Conservation (phyloP, 2,329 filamentous ascomycete genomes). For the Aureobasidium pullulans region DNA sequence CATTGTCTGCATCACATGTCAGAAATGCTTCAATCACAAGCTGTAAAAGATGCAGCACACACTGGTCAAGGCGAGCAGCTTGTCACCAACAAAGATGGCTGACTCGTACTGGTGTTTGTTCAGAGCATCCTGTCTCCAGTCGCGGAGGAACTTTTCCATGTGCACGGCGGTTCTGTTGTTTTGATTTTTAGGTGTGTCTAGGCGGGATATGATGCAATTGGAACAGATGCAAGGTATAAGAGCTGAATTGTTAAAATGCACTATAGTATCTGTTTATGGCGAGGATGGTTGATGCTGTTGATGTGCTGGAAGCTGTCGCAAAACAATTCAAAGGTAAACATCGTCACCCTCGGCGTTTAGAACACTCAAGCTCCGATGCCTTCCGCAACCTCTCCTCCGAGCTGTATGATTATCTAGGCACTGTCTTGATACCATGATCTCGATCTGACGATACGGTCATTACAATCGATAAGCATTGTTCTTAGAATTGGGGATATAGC, state of each 20-base stretch:
- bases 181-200: background rate
- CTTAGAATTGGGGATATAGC: too few species aligned
- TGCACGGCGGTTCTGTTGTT: too few species aligned
- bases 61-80: conserved; percentile 91
- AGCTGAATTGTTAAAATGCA: conserved; percentile 10
- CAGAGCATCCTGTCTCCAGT: conserved; percentile 91
- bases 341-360: conserved; percentile 7
- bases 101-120: conserved; percentile 96
- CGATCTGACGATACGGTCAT: background rate
- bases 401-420: background rate
- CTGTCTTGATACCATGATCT: background rate
- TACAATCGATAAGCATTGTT: too few species aligned
- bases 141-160: conserved; percentile 90
- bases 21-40: background rate
- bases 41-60: conserved; percentile 27
- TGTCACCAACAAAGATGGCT: conserved; percentile 95
- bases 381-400: background rate
- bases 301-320: background rate
- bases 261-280: background rate
- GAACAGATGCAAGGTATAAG: conserved; percentile 5
- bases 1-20: conserved; percentile 58
- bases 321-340: conserved; percentile 8
- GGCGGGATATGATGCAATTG: background rate
- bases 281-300: background rate
- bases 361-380: background rate